Conservation (phyloP, 2,329 filamentous ascomycete genomes). For the Fonsecaea nubica region DNA sequence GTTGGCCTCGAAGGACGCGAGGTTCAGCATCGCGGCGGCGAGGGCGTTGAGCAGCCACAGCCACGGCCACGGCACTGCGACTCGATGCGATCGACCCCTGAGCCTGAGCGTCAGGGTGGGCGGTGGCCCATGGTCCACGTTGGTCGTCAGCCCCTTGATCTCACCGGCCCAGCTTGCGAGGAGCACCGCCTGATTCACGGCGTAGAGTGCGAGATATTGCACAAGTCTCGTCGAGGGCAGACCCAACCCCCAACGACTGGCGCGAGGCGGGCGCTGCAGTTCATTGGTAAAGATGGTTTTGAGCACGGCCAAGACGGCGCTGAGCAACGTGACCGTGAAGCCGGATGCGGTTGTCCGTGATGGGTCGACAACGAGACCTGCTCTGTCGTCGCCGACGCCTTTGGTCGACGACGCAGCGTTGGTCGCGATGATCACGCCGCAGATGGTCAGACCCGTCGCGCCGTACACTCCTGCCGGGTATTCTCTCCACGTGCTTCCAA, state of each 20-base stretch:
- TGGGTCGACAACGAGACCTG: background rate
- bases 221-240: conserved; percentile 20
- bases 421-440: conserved; percentile 24
- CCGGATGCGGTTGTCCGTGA: conserved; percentile 6
- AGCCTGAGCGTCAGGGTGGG: background rate
- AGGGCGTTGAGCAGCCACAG: conserved; percentile 11
- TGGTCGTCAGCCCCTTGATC: background rate
- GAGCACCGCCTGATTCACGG: conserved; percentile 18
- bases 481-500: conserved; percentile 11
- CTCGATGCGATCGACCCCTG: background rate
- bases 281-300: conserved; percentile 24
- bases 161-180: conserved; percentile 24
- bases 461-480: conserved; percentile 14
- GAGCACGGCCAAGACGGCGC: conserved; percentile 23
- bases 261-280: conserved; percentile 13
- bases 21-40: conserved; percentile 23
- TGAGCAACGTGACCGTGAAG: conserved; percentile 5
- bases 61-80: conserved; percentile 1
- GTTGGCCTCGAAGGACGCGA: conserved; percentile 30
- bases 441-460: conserved; percentile 12
- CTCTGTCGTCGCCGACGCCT: background rate
- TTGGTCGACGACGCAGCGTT: background rate
- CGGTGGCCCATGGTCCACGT: background rate
- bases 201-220: conserved; percentile 20
- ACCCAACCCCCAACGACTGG: conserved; percentile 11